Conservation (phyloP, 805 yeast genomes). For the Pichia gijzeniarum region DNA sequence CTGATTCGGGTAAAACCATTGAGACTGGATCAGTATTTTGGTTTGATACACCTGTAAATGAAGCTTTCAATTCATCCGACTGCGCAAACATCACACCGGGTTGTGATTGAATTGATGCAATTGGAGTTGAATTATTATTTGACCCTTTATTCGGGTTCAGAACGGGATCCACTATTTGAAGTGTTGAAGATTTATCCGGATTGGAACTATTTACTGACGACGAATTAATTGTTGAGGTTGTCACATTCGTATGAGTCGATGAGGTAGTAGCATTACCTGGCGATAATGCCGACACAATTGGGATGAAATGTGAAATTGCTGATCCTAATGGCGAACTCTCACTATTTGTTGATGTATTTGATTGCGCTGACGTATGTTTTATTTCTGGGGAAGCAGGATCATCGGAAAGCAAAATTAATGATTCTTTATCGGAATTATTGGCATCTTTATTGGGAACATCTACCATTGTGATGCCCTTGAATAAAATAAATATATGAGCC, state of each 20-base stretch:
- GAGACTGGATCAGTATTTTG: conserved; percentile 13
- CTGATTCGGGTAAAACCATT: conserved; percentile 8
- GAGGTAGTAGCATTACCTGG: conserved; percentile 7
- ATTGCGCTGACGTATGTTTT: no score
- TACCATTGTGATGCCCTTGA: no score
- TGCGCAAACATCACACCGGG: conserved; percentile 27
- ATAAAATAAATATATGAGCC: no score
- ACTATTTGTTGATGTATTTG: no score
- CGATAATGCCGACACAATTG: conserved; percentile 3
- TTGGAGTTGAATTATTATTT: conserved; percentile 8
- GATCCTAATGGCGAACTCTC: background rate
- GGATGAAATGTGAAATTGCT: conserved; percentile 8
- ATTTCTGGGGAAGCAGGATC: no score
- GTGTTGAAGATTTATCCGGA: background rate
- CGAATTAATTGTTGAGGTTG: conserved; percentile 1
- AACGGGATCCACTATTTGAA: background rate
- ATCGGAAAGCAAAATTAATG: no score
- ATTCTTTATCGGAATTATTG: no score
- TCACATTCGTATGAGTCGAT: conserved; percentile 6
- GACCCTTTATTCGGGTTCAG: background rate
- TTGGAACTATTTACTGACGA: background rate
- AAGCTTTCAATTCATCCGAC: conserved; percentile 32
- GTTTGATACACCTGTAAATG: conserved; percentile 34
- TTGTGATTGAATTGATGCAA: conserved; percentile 16
- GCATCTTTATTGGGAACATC: no score